A percentile compares a stretch with the other conserved stretches of the same genome.
phyloP scores from a whole-genome alignment of 2,329 filamentous ascomycete species.

The Pseudocercospora fijiensis region DNA sequence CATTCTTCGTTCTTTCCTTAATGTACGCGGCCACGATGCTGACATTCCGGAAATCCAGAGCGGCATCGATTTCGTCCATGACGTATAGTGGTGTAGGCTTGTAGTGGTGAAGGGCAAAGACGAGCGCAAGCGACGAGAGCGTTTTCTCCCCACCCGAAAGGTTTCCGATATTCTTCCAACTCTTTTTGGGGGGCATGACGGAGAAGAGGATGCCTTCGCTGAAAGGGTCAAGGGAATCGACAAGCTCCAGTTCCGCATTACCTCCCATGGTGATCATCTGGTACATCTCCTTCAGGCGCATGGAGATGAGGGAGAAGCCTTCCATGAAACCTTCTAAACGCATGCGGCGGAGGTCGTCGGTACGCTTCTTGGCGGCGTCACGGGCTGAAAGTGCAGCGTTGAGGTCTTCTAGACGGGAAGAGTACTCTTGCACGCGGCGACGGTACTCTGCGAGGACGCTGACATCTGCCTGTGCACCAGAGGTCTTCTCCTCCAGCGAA shows the following conservation, averaged over 20 bases:
- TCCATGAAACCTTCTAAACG: constrained; percentile 98
- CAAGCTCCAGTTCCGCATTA: constrained; percentile 94
- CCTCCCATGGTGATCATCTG: constrained; percentile 99
- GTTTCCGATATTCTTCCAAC: constrained; percentile 99
- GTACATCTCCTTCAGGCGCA: constrained; percentile 98
- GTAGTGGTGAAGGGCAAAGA: constrained; percentile 98
- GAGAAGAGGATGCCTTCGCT: constrained; percentile 95
- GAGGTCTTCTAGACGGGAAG: constrained; percentile 78
- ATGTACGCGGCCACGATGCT: constrained; percentile 98
- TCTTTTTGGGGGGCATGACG: constrained; percentile 99
- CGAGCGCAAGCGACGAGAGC: constrained; percentile 82
- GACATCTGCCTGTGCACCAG: constrained; percentile 78
- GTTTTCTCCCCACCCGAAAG: constrained; percentile 97
- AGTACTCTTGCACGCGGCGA: constrained; percentile 78
- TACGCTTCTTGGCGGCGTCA: constrained; percentile 85
- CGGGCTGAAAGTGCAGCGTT: constrained; percentile 73
- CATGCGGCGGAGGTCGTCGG: constrained; percentile 85
- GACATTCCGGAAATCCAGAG: constrained; percentile 95
- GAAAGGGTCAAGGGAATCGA: constrained; percentile 94
- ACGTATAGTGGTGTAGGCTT: constrained; percentile 97
- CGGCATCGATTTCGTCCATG: constrained; percentile 99
- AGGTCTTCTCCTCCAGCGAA: constrained; percentile 69
- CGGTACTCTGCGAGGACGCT: constrained; percentile 87
- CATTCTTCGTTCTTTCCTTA: constrained; percentile 98
- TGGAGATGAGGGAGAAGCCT: constrained; percentile 89